Conservation (phyloP, 1,139 yeast genomes). For the Zygosaccharomyces pseudobailii region DNA sequence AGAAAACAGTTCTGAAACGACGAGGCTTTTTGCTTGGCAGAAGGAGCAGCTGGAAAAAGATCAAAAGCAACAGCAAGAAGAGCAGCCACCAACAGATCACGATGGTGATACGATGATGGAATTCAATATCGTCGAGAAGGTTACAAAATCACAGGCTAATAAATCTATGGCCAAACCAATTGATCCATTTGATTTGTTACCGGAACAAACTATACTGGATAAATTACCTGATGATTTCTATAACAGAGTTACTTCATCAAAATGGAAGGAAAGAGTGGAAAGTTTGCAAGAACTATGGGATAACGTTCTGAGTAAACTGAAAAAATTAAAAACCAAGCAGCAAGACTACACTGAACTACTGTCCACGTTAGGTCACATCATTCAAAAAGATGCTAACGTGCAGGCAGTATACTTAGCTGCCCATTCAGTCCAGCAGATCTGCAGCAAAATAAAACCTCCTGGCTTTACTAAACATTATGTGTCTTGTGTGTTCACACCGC, state of each 20-base stretch:
- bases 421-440: constrained; percentile 56
- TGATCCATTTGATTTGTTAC: constrained; percentile 53
- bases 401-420: constrained; percentile 84
- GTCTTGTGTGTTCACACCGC: constrained; percentile 50
- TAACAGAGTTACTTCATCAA: constrained; percentile 51
- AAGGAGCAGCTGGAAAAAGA: constrained; percentile 33
- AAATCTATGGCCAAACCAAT: constrained; percentile 18
- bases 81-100: constrained; percentile 25
- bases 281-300: constrained; percentile 63
- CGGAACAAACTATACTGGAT: constrained; percentile 56
- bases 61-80: constrained; percentile 25
- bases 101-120: constrained; percentile 46
- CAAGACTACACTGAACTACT: constrained; percentile 67
- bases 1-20: background rate
- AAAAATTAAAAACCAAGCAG: constrained; percentile 44
- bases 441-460: constrained; percentile 56
- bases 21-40: constrained; percentile 31
- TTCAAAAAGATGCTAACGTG: constrained; percentile 78
- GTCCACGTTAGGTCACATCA: constrained; percentile 59
- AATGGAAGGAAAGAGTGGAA: constrained; percentile 93
- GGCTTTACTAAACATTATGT: constrained; percentile 51
- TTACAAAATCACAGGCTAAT: background rate
- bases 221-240: constrained; percentile 63
- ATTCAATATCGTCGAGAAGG: constrained; percentile 1
- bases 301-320: constrained; percentile 42